Evolutionary conservation across 2,329 filamentous ascomycete species (phyloP).

Genomic region (Cordyceps pruinosa): DNA sequence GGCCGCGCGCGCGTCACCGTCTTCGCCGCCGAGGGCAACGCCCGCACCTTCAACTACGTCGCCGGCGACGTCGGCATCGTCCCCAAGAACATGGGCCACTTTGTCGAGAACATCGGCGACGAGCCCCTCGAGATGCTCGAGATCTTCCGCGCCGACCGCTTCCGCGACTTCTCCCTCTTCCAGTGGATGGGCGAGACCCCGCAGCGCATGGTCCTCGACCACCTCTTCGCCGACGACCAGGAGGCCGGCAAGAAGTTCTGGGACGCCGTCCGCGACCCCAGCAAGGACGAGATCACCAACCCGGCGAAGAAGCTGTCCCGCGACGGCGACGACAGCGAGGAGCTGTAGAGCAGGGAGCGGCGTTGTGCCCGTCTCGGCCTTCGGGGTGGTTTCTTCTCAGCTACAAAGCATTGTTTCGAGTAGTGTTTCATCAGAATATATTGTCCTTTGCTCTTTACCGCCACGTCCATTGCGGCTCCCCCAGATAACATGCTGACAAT

Average conservation of each 20-base stretch:
- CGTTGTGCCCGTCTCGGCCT: neutral
- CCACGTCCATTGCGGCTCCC: neutral
- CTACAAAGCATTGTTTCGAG: neutral
- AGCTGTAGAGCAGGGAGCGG: neutral
- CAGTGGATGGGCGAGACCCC: slow-evolving; percentile 72
- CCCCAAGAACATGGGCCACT: slow-evolving; percentile 70
- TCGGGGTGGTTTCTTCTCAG: neutral
- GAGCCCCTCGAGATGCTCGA: slow-evolving; percentile 71
- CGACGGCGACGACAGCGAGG: neutral
- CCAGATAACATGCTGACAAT: neutral
- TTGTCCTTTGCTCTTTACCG: neutral
- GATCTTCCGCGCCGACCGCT: slow-evolving; percentile 65
- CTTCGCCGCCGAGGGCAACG: slow-evolving; percentile 61
- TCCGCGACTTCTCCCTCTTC: slow-evolving; percentile 66
- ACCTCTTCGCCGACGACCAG: slow-evolving; percentile 56
- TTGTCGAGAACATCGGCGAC: slow-evolving; percentile 74
- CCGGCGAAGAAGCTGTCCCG: slow-evolving; percentile 13
- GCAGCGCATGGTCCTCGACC: slow-evolving; percentile 57
- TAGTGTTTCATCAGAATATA: neutral
- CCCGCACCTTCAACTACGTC: slow-evolving; percentile 69
- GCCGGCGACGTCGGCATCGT: slow-evolving; percentile 73
- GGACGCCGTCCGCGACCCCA: slow-evolving; percentile 52
- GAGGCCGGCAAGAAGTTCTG: slow-evolving; percentile 57
- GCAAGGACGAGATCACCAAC: slow-evolving; percentile 49
- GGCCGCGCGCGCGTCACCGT: slow-evolving; percentile 68